These are phyloP conservation scores for Phaffia australis DNA, from an alignment of 768 basidiomycete genomes.

Conservation along the genomic window DNA sequence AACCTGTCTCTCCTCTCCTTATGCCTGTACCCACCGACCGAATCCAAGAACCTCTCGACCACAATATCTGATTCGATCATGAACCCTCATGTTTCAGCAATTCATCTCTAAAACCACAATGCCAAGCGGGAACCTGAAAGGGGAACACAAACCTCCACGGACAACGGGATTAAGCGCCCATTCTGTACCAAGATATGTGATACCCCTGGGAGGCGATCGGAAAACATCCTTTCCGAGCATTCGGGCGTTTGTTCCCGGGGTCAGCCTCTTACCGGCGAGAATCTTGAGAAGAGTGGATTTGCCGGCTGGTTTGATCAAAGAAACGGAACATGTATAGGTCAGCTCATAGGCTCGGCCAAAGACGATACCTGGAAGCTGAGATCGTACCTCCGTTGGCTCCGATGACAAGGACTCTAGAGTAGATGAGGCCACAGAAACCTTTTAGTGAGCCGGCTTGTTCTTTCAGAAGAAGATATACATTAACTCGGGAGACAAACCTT, in stretches of 20 bases:
- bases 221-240: constrained; percentile 82
- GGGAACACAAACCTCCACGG: constrained; percentile 42
- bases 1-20: constrained; percentile 75
- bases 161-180: constrained; percentile 84
- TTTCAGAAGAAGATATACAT: background rate
- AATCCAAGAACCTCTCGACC: constrained; percentile 90
- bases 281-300: constrained; percentile 95
- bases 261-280: constrained; percentile 78
- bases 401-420: constrained; percentile 48
- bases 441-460: background rate
- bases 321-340: background rate
- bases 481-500: constrained; percentile 44
- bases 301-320: constrained; percentile 44
- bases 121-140: too few species aligned
- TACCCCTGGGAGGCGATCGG: constrained; percentile 64
- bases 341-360: background rate
- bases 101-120: too few species aligned
- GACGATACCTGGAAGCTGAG: background rate
- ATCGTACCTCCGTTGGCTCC: constrained; percentile 88
- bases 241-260: constrained; percentile 53
- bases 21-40: constrained; percentile 88
- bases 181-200: constrained; percentile 86
- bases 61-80: constrained; percentile 51
- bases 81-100: too few species aligned
- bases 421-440: background rate